A percentile compares a stretch with the other conserved stretches of the same genome.
phyloP scores from a whole-genome alignment of 2,329 filamentous ascomycete species.

The Ascochyta clinopodiicola region DNA sequence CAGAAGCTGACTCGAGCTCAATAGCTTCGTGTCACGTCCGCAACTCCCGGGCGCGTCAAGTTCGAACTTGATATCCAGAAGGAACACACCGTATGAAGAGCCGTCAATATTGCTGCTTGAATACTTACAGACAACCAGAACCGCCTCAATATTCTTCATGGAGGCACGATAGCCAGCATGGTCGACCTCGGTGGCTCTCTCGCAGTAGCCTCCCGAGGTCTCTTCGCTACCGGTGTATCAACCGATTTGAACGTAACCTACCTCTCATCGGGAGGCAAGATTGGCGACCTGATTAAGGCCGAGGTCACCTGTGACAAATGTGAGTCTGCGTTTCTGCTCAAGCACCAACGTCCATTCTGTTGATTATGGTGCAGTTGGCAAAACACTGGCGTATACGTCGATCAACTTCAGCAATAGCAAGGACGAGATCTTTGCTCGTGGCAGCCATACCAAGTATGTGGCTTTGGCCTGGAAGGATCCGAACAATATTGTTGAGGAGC shows the following conservation, averaged over 20 bases:
- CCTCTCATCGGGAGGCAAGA: slow-evolving; percentile 66
- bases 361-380: slow-evolving; percentile 59
- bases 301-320: slow-evolving; percentile 72
- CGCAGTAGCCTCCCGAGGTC: slow-evolving; percentile 68
- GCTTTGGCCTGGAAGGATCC: slow-evolving; percentile 67
- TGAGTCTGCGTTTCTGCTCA: slow-evolving; percentile 35
- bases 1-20: background rate
- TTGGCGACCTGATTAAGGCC: slow-evolving; percentile 65
- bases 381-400: slow-evolving; percentile 68
- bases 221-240: slow-evolving; percentile 71
- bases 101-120: background rate
- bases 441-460: slow-evolving; percentile 73
- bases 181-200: slow-evolving; percentile 71
- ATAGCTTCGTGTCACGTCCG: slow-evolving; percentile 71
- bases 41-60: slow-evolving; percentile 70
- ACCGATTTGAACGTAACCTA: slow-evolving; percentile 73
- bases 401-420: slow-evolving; percentile 67
- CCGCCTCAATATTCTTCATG: slow-evolving; percentile 76
- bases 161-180: slow-evolving; percentile 79
- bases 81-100: slow-evolving; percentile 70
- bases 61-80: slow-evolving; percentile 78
- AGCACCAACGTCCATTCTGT: background rate
- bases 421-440: slow-evolving; percentile 66
- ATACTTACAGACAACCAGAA: slow-evolving; percentile 61
- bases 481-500: slow-evolving; percentile 66